Evolutionary conservation across 1,284 basidiomycete species (phyloP), one percentile per base, ranked within the genome.

Genomic region (Uromyces viciae-fabae): DNA sequence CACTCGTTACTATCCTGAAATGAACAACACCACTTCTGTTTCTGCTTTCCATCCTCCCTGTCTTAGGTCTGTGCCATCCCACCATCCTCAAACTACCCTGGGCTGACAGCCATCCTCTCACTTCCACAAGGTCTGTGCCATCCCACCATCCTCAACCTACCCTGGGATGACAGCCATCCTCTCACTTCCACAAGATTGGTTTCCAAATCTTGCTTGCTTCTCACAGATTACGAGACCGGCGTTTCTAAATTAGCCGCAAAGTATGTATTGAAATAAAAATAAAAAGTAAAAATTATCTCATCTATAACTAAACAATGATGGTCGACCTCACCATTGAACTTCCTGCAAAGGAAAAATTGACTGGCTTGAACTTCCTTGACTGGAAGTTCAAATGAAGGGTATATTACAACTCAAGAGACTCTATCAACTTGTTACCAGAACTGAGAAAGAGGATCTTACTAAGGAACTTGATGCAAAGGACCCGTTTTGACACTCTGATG

Each of bases 221-320:
- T 66, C 5, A 66, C 62, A 9, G 62, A 66, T 66, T 66, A 66
- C 36, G 62, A 66, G 62, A 66, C 31, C 62, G 62, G 62, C 22
- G 5, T 33, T 66, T 33, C 36, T 5, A 9, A 9, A 19, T 33
- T 4, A 66, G 7, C 11, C 22, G 25, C 22, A 19, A 66, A 33
- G 7, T 66, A n/a, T n/a, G 25, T 4, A 66, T 33, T 7, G 25
- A 8, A 31, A 31, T 31, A 17, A 7, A 33, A 4, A 15, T n/a
- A n/a, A n/a, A n/a, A n/a, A n/a, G n/a, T n/a, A n/a, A n/a, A n/a
- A n/a, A n/a, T n/a, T n/a, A n/a, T n/a, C n/a, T n/a, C n/a, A n/a
- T n/a, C n/a, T n/a, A n/a, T n/a, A n/a, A n/a, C n/a, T n/a, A n/a
- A 40, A 11, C 4, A 14, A 68, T 7, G 3, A 68, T 68, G 64